Evolutionary conservation across 2,329 filamentous ascomycete genomes (phyloP), one percentile per base, ranked within the genome.

Genomic region (Colletotrichum sp.): DNA sequence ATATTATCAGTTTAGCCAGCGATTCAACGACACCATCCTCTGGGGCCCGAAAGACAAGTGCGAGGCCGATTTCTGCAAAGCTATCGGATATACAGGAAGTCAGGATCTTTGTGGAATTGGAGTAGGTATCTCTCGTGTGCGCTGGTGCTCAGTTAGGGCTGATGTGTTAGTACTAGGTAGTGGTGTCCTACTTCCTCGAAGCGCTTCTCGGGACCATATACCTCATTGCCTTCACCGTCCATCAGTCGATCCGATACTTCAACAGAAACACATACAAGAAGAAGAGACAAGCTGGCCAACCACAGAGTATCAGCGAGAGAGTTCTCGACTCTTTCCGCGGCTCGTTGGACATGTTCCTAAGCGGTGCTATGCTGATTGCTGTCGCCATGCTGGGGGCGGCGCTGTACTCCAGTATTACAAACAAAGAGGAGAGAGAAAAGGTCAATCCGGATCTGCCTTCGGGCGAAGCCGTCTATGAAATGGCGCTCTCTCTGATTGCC

Each of bases 351-450:
- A 72, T 73, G 66, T 75, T 75, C 7, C 36, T 75, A 16, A 66
- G 70, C 16, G 66, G 66, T 2, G 66, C 73, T 24, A 75, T 72
- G 66, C 33, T 75, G 29, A 73, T 75, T 27, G 58, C 73, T 8
- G 62, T 74, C n/a, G 65, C 73, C 27, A 75, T 75, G 73, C 54
- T 75, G 6, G 73, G 65, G 9, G 73, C 73, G 2, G 73, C 73
- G 2, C 61, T 75, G 5, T 75, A 73, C 36, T 43, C 70, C 6
- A 57, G 61, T 3, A 64, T 64, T 3, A 67, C 55, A 4, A 62
- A 27, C 15, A 34, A 27, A 13, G 9, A 63, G 33, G 72, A 71
- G 29, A 71, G 62, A 21, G 29, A 36, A 1, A 63, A 55, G 9
- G 27, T 27, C 8, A 74, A 74, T 16, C 72, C 72, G 2, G 72